A percentile compares a stretch with the other conserved stretches of the same genome.
phyloP scores from a whole-genome alignment of 192 early-diverging fungal genomes.

The Neocallimastix lanati region DNA sequence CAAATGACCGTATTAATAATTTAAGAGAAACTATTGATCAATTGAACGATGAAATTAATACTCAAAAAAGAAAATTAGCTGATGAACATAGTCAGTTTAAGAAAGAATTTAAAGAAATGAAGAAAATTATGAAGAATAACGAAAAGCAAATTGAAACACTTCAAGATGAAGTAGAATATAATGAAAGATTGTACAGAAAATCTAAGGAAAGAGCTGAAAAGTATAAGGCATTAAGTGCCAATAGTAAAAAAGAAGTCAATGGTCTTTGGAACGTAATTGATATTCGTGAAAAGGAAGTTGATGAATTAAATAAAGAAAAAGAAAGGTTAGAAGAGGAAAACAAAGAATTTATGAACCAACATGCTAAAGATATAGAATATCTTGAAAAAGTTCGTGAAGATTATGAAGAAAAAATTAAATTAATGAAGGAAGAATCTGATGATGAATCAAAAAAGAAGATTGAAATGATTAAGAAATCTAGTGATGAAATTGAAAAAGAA shows the following conservation, averaged over 20 bases:
- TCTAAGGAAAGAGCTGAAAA: not conserved
- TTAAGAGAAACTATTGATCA: not conserved
- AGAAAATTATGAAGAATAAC: not conserved
- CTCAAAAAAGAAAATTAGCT: not conserved
- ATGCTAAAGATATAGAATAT: not conserved
- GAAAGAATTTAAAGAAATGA: not conserved
- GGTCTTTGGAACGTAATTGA: not conserved
- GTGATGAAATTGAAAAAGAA: not conserved
- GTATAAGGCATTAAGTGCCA: not conserved
- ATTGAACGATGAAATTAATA: not conserved
- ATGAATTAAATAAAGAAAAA: not conserved
- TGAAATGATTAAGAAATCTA: not conserved
- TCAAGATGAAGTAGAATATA: not conserved
- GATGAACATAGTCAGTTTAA: not conserved
- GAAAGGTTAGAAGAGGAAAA: not conserved
- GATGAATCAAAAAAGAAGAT: not conserved
- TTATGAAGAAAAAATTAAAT: not conserved
- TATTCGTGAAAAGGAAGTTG: not conserved
- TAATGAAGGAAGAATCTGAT: not conserved
- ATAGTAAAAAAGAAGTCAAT: not conserved
- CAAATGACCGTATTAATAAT: not conserved
- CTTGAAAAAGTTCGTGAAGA: not conserved
- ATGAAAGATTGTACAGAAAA: not conserved
- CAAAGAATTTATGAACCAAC: not conserved
- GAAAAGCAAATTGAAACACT: not conserved